These are phyloP conservation scores for Dendrostoma leiphaemia DNA, from an alignment of 2,329 filamentous ascomycete species.

Conservation along the genomic window DNA sequence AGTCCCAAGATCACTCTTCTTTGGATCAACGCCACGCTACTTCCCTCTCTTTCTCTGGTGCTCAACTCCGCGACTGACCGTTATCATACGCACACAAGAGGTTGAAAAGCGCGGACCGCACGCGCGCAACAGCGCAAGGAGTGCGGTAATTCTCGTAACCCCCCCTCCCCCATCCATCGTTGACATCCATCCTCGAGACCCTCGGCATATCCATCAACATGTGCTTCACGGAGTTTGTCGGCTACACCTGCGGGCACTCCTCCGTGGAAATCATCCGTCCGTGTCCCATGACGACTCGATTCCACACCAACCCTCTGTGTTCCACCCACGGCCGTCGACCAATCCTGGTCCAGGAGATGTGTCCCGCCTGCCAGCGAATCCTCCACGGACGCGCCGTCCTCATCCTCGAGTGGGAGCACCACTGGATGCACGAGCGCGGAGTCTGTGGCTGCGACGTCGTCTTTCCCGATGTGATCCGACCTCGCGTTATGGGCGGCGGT, in stretches of 20 bases:
- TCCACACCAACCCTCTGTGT: conserved; percentile 35
- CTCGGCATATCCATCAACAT: conserved; percentile 31
- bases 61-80: too few relatives aligned
- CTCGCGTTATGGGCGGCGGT: conserved; percentile 27
- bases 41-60: too few relatives aligned
- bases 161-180: not conserved
- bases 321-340: conserved; percentile 27
- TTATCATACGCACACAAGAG: too few relatives aligned
- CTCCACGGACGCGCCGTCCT: conserved; percentile 38
- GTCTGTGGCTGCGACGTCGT: conserved; percentile 36
- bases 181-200: too few relatives aligned
- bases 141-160: too few relatives aligned
- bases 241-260: conserved; percentile 48
- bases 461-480: conserved; percentile 35
- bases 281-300: conserved; percentile 41
- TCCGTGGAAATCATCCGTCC: conserved; percentile 36
- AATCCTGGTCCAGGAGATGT: conserved; percentile 33
- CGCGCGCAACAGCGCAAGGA: too few relatives aligned
- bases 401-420: conserved; percentile 40
- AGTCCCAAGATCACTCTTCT: too few relatives aligned
- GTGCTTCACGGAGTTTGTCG: conserved; percentile 46
- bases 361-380: conserved; percentile 35
- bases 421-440: conserved; percentile 44
- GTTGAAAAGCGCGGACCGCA: too few relatives aligned
- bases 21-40: too few relatives aligned